Evolutionary conservation across 768 basidiomycete species (phyloP).

Genomic region (Suillus luteus): DNA sequence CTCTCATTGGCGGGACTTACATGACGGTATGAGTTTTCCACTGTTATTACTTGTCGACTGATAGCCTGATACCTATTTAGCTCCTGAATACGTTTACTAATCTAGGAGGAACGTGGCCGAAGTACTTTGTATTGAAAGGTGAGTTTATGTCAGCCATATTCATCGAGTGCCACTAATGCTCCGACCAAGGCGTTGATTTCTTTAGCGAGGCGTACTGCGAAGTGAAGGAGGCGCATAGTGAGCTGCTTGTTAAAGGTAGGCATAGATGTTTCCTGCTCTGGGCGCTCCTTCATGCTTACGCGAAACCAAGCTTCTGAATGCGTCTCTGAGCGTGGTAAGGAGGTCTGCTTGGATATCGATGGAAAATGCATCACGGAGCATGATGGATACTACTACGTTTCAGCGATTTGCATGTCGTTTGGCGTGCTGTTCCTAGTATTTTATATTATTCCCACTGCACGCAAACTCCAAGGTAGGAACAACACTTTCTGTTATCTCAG

Average conservation of each 20-base stretch:
- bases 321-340: conserved; percentile 89
- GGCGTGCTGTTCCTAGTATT: conserved; percentile 73
- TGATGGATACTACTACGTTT: conserved; percentile 92
- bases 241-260: conserved; percentile 57
- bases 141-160: conserved; percentile 2
- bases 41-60: conserved; percentile 4
- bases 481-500: neutral
- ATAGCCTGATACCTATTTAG: conserved; percentile 42
- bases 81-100: conserved; percentile 95
- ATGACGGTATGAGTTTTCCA: conserved; percentile 77
- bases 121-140: conserved; percentile 95
- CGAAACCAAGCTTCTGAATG: conserved; percentile 71
- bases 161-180: conserved; percentile 16
- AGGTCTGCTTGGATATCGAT: conserved; percentile 67
- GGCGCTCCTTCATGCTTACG: conserved; percentile 14
- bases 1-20: conserved; percentile 96
- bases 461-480: conserved; percentile 78
- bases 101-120: conserved; percentile 98
- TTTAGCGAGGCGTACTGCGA: conserved; percentile 86
- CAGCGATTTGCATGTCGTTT: conserved; percentile 72
- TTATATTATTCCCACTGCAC: conserved; percentile 84
- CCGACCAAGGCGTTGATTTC: conserved; percentile 71
- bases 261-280: conserved; percentile 14
- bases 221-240: conserved; percentile 57
- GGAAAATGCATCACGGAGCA: conserved; percentile 82